A percentile compares a stretch with the other conserved stretches of the same genome.
Evolutionary conservation across 768 basidiomycete genomes (phyloP).

Genomic region (Naematelia aurantialba): DNA sequence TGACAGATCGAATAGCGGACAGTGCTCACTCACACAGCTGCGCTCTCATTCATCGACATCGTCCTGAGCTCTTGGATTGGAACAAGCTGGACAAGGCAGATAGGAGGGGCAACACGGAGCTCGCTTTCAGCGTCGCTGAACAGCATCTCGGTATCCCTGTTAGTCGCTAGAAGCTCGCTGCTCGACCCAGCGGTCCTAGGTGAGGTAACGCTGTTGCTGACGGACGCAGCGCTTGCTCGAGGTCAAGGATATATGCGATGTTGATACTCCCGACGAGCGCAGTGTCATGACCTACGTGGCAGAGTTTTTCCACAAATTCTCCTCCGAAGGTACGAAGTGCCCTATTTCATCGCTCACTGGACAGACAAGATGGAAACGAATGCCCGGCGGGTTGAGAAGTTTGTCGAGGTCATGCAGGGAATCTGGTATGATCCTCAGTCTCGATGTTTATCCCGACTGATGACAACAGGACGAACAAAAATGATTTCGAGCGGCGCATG

Average conservation of each 20-base stretch:
- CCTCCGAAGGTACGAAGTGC: conserved; percentile 73
- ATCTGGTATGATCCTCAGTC: conserved; percentile 36
- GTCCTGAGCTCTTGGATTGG: conserved; percentile 91
- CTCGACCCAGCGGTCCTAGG: background rate
- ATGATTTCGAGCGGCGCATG: conserved; percentile 88
- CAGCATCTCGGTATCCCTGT: conserved; percentile 88
- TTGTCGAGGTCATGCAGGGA: conserved; percentile 84
- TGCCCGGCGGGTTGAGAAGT: conserved; percentile 87
- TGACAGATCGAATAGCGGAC: background rate
- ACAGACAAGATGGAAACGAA: conserved; percentile 93
- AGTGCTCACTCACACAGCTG: conserved; percentile 58
- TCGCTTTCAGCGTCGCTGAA: conserved; percentile 84
- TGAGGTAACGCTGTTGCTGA: conserved; percentile 3
- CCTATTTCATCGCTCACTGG: background rate
- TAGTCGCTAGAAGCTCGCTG: conserved; percentile 49
- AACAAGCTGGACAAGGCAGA: conserved; percentile 79
- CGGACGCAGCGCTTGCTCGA: conserved; percentile 79
- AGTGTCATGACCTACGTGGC: conserved; percentile 98
- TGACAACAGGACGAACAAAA: conserved; percentile 48
- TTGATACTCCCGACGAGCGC: conserved; percentile 83
- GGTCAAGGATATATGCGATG: conserved; percentile 90
- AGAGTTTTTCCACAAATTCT: conserved; percentile 96
- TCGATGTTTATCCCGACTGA: conserved; percentile 2
- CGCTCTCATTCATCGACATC: conserved; percentile 94
- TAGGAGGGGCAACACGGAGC: conserved; percentile 72